These are phyloP conservation scores for Fragaria nilgerrensis DNA, from an alignment of 306 rosid genomes.

Conservation along the genomic window DNA sequence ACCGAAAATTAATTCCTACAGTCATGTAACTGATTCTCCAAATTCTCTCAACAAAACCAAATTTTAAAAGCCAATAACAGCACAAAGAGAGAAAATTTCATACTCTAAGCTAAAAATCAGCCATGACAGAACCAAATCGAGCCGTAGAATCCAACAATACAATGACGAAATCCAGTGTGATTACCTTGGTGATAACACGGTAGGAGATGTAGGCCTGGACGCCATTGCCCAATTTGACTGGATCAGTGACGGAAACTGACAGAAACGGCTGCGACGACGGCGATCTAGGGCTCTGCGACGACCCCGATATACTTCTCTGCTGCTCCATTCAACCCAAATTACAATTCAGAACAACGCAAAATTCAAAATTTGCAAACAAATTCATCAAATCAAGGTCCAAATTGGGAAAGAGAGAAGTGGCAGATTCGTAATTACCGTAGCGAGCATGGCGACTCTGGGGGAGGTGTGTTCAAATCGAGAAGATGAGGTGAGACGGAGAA, in stretches of 20 bases:
- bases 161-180: not conserved
- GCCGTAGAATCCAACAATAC: not conserved
- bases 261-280: conserved; percentile 80
- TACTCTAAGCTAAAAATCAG: not conserved
- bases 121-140: not conserved
- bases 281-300: conserved; percentile 93
- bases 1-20: not conserved
- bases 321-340: conserved; percentile 50
- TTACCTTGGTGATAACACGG: conserved; percentile 88
- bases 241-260: conserved; percentile 86
- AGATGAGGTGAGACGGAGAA: not conserved
- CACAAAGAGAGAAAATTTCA: not conserved
- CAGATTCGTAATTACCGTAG: conserved; percentile 47
- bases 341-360: not conserved
- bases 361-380: not conserved
- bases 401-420: conserved; percentile 14
- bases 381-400: not conserved
- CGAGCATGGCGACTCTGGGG: conserved; percentile 36
- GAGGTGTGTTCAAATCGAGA: not conserved
- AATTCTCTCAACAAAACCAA: too few relatives aligned
- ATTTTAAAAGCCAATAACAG: not conserved
- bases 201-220: conserved; percentile 95
- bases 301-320: conserved; percentile 60
- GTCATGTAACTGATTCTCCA: too few relatives aligned
- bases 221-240: conserved; percentile 98